phyloP scores from a whole-genome alignment of 139 green algal genomes.

The Chlamydomonas sphaeroides region DNA sequence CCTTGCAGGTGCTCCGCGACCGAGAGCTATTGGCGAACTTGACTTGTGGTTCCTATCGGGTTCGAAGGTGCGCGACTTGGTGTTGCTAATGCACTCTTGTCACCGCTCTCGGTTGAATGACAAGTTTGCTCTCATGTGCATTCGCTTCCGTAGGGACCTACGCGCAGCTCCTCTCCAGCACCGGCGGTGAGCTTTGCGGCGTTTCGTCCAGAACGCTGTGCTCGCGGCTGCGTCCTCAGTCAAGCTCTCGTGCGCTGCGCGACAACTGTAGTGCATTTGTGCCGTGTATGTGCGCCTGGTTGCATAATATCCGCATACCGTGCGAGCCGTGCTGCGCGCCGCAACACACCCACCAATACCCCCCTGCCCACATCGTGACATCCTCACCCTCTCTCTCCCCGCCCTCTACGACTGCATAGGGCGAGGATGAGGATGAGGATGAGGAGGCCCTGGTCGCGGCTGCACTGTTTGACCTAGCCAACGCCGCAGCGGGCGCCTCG shows the following conservation, averaged over 20 bases:
- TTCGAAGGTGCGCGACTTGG: neutral
- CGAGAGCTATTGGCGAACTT: neutral
- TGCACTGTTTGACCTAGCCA: conserved; percentile 11
- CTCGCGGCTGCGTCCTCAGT: no score
- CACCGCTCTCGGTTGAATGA: no score
- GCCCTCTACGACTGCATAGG: no score
- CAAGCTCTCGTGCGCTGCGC: no score
- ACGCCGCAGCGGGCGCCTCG: neutral
- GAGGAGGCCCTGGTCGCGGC: conserved; percentile 25
- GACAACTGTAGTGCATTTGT: no score
- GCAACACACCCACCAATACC: neutral
- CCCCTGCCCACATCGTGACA: neutral
- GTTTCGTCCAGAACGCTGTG: no score
- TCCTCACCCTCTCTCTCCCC: no score
- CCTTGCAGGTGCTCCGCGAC: neutral
- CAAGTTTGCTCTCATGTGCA: neutral
- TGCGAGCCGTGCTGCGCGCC: no score
- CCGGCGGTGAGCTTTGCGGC: neutral
- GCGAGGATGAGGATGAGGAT: neutral
- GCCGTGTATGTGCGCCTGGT: no score
- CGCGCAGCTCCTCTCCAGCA: no score
- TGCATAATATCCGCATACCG: no score
- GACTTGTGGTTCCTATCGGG: neutral
- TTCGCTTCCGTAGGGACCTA: neutral
- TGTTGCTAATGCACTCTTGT: no score